Conservation (phyloP, 208 protist species). For the Trypanosoma boissoni region DNA sequence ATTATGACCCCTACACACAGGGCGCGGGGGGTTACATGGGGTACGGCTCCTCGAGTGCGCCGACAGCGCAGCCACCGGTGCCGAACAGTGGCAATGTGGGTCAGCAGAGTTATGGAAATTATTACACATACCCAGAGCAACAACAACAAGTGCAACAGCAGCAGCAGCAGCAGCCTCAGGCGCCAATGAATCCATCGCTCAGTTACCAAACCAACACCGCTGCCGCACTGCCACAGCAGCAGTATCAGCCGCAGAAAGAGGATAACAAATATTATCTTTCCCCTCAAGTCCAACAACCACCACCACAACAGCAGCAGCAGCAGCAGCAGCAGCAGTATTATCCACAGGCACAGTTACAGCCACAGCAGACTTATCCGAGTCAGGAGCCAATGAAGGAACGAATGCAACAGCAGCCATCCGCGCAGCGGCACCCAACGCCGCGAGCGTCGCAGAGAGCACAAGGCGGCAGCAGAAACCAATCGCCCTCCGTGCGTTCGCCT, state of each 20-base stretch:
- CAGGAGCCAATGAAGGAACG: background rate
- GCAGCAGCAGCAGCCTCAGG: conserved; percentile 15
- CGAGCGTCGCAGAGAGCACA: too few relatives aligned
- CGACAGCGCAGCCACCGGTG: background rate
- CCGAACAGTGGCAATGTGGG: background rate
- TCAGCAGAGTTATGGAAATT: conserved; percentile 3
- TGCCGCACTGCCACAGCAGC: conserved; percentile 1
- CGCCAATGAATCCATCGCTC: background rate
- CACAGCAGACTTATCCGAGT: conserved; percentile 5
- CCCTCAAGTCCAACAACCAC: background rate
- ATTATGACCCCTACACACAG: background rate
- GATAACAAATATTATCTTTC: background rate
- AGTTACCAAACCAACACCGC: background rate
- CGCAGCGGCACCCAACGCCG: background rate
- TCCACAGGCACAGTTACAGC: background rate
- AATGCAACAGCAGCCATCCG: conserved; percentile 1
- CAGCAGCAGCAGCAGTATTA: conserved; percentile 9
- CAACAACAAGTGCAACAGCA: conserved; percentile 10
- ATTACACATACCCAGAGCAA: conserved; percentile 9
- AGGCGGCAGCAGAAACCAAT: background rate
- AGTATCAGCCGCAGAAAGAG: conserved; percentile 1
- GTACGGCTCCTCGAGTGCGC: background rate
- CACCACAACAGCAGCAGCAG: conserved; percentile 1
- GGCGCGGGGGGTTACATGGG: conserved; percentile 7
- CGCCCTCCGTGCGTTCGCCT: background rate